These are phyloP conservation scores for Allium cepa DNA, from an alignment of 106 monocot genomes.

Conservation along the genomic window DNA sequence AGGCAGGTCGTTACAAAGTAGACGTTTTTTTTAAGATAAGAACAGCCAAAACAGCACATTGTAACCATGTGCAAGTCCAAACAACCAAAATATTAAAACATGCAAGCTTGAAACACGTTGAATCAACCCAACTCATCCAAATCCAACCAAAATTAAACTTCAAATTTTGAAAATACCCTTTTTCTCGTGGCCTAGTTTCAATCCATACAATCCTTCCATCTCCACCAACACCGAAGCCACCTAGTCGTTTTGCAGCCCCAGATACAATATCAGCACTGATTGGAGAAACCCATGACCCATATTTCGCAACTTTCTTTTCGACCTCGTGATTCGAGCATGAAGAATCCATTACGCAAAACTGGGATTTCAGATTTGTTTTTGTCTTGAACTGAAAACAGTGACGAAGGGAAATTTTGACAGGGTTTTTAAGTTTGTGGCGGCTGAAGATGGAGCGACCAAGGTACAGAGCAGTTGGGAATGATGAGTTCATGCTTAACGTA, in stretches of 20 bases:
- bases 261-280: slow-evolving; percentile 81
- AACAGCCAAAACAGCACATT: too few relatives aligned
- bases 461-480: neutral
- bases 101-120: too few relatives aligned
- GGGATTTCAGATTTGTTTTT: neutral
- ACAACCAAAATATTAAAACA: neutral
- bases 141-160: neutral
- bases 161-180: slow-evolving; percentile 38
- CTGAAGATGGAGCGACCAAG: neutral
- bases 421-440: neutral
- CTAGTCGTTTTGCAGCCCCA: slow-evolving; percentile 64
- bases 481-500: neutral
- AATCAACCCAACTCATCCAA: too few relatives aligned
- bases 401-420: neutral
- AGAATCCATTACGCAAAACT: neutral
- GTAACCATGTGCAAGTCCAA: neutral
- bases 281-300: slow-evolving; percentile 93
- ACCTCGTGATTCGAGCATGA: neutral
- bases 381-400: neutral
- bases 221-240: slow-evolving; percentile 55
- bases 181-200: slow-evolving; percentile 77
- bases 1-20: too few relatives aligned
- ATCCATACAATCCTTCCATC: slow-evolving; percentile 84
- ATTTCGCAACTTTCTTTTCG: slow-evolving; percentile 39
- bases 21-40: too few relatives aligned